Conservation (phyloP, 352 stramenopile genomes). For the Phytophthora podocarpi region DNA sequence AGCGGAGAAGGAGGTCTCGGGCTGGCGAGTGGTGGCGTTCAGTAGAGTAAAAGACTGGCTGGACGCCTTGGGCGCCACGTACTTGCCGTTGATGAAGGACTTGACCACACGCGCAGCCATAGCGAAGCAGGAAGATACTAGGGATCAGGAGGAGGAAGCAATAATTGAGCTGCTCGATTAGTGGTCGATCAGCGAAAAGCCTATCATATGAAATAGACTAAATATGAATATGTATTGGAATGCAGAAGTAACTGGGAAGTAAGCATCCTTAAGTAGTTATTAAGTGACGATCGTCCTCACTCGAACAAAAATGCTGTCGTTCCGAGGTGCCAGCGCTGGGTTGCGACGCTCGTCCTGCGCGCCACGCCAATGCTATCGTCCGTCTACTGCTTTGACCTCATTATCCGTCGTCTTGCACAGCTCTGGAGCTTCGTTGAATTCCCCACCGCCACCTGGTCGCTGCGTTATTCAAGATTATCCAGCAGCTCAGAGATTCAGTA, state of each 20-base stretch:
- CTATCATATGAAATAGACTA: neutral
- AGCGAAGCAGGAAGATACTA: too few species aligned
- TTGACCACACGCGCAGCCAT: conserved; percentile 47
- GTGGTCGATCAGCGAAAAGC: conserved; percentile 16
- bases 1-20: conserved; percentile 61
- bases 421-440: conserved; percentile 3
- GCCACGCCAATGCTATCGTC: neutral
- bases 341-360: neutral
- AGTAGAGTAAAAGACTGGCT: conserved; percentile 54
- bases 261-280: neutral
- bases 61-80: conserved; percentile 29
- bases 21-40: conserved; percentile 52
- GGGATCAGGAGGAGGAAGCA: too few species aligned
- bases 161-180: too few species aligned
- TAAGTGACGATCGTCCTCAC: neutral
- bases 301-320: conserved; percentile 16
- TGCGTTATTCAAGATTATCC: conserved; percentile 10
- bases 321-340: neutral
- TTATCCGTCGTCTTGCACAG: conserved; percentile 1
- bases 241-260: neutral
- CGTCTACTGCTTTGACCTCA: neutral
- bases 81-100: conserved; percentile 81
- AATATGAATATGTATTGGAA: neutral
- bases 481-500: conserved; percentile 12
- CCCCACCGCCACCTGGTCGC: neutral